Evolutionary conservation across 116 monocot genomes (phyloP).

Genomic region (Trichopus zeylanicus): DNA sequence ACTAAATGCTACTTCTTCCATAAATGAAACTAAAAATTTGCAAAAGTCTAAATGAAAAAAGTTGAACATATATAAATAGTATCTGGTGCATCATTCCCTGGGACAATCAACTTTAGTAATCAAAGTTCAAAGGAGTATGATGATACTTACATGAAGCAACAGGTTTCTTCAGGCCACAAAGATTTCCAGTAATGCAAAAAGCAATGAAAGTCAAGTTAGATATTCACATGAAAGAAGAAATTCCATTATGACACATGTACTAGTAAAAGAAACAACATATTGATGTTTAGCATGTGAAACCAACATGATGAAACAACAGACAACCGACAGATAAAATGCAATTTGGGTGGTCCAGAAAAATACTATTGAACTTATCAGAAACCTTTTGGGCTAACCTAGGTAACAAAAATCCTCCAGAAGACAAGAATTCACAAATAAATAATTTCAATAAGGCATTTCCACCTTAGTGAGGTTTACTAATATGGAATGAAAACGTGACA

Average conservation of each 20-base stretch:
- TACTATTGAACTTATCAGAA: too few species aligned
- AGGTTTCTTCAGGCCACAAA: constrained; percentile 64
- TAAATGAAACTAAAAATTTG: too few species aligned
- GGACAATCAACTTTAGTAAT: too few species aligned
- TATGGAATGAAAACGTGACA: background rate
- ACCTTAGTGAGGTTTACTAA: background rate
- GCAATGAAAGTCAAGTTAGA: background rate
- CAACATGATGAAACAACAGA: too few species aligned
- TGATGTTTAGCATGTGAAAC: too few species aligned
- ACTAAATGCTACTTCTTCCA: background rate
- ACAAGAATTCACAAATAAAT: too few species aligned
- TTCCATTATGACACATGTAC: too few species aligned
- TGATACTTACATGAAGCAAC: constrained; percentile 93
- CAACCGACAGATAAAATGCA: too few species aligned
- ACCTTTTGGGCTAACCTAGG: too few species aligned
- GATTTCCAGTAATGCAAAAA: constrained; percentile 17
- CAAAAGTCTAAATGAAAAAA: background rate
- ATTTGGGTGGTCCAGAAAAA: too few species aligned
- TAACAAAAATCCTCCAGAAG: too few species aligned
- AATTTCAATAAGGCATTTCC: background rate
- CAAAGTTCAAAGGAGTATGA: background rate
- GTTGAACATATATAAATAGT: background rate
- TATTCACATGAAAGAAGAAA: background rate
- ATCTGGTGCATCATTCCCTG: background rate
- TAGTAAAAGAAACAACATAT: too few species aligned